These are phyloP conservation scores for Clavariopsis aquatica DNA, from an alignment of 495 filamentous ascomycete genomes.

Conservation along the genomic window DNA sequence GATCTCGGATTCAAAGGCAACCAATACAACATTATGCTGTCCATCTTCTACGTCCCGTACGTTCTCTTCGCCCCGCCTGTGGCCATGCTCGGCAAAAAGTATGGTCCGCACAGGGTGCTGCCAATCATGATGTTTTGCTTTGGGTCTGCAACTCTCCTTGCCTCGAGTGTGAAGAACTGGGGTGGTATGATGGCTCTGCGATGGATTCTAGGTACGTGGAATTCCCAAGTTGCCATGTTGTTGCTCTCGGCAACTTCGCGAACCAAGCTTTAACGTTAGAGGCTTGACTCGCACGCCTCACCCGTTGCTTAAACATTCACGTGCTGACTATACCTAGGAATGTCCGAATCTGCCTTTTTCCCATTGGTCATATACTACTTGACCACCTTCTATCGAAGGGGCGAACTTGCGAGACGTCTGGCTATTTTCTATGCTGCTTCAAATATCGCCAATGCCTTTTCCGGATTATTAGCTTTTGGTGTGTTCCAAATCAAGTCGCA, in stretches of 20 bases:
- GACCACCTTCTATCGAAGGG: slow-evolving; percentile 67
- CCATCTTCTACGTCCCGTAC: slow-evolving; percentile 78
- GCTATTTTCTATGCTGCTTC: slow-evolving; percentile 78
- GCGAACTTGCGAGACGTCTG: slow-evolving; percentile 73
- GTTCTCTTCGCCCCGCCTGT: slow-evolving; percentile 67
- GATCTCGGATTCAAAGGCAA: slow-evolving; percentile 55
- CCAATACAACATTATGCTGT: slow-evolving; percentile 71
- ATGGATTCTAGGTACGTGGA: slow-evolving; percentile 31
- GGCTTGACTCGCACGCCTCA: slow-evolving; percentile 4
- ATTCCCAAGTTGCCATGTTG: not conserved
- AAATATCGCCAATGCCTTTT: slow-evolving; percentile 73
- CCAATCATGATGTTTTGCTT: slow-evolving; percentile 69
- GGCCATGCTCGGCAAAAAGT: slow-evolving; percentile 69
- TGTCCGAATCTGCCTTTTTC: slow-evolving; percentile 74
- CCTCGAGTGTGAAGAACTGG: slow-evolving; percentile 61
- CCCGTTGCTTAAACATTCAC: not conserved
- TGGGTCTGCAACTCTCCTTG: slow-evolving; percentile 59
- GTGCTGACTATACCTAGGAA: slow-evolving; percentile 48
- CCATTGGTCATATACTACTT: slow-evolving; percentile 57
- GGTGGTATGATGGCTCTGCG: slow-evolving; percentile 62
- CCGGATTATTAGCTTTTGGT: slow-evolving; percentile 71
- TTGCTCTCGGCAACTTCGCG: not conserved
- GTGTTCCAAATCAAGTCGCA: slow-evolving; percentile 69
- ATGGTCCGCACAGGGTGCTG: slow-evolving; percentile 63
- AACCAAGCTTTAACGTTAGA: slow-evolving; percentile 23